Evolutionary conservation across 352 stramenopile species (phyloP), one percentile per base, ranked within the genome.

Genomic region (Phytophthora vignae): DNA sequence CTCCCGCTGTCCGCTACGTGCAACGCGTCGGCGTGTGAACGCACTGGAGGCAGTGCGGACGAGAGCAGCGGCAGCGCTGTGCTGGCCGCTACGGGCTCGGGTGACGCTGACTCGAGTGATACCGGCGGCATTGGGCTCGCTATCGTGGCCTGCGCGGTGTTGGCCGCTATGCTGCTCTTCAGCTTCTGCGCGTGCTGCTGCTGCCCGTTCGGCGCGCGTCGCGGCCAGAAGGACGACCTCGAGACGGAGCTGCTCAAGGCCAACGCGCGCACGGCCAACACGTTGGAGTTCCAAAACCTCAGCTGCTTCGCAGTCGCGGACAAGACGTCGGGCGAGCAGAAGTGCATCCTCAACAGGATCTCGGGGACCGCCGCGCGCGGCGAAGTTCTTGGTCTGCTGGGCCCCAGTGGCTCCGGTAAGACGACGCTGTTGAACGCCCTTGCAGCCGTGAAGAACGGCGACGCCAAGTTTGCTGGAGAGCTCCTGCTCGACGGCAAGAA

Each of bases 391-490:
- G 88, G 85, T 0, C 67, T 96, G 21, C 58, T 96, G 31, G 90
- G 90, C 3, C 90, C 90, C 0, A 93, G 84, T 50, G 90, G 90
- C 12, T 93, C 88, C 1, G 90, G 90, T 25, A 96, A 96, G 65
- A 96, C 90, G 42, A 96, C 85, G 59, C 59, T 96, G 27, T 46
- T 95, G 36, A 96, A 94, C 72, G 88, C 84, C 2, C 71, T 96
- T 0, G 87, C 88, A 1, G 84, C 83, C 1, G 86, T 93, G 27
- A 81, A 93, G 56, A 93, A 92, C 60, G 90, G 87, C 17, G 73
- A 64, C 22, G 83, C 74, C 15, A 67, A 75, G 19, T 78, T 87
- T 52, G 79, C 81, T 36, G 90, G 90, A 19, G 74, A 87, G 22
- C 69, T 97, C 9, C 64, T 75, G 21, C 71, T 97, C 4, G 88